A percentile compares a stretch with the other conserved stretches of the same genome.
These are phyloP conservation scores for Fusarium falciforme DNA, from an alignment of 2,329 filamentous ascomycete species.

Conservation along the genomic window DNA sequence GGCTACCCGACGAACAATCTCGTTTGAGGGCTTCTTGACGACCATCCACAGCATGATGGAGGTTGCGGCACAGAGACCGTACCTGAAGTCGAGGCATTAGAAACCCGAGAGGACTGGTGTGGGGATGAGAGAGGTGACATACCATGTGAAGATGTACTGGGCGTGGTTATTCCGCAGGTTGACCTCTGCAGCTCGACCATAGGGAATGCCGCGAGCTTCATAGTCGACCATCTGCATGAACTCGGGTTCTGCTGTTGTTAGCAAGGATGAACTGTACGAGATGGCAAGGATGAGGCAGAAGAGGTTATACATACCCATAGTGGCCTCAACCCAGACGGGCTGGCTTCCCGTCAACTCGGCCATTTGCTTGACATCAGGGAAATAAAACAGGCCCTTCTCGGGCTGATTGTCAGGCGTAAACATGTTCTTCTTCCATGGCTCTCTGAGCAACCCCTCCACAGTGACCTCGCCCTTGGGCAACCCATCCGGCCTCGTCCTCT, in stretches of 20 bases:
- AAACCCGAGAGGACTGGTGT: background rate
- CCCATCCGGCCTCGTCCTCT: conserved; percentile 72
- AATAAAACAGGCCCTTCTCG: conserved; percentile 88
- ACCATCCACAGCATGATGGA: conserved; percentile 98
- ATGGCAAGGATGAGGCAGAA: background rate
- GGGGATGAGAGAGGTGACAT: conserved; percentile 50
- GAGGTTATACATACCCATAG: conserved; percentile 75
- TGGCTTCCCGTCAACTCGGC: conserved; percentile 84
- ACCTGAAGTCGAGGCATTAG: conserved; percentile 66
- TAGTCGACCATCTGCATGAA: conserved; percentile 81
- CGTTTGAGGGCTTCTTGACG: conserved; percentile 83
- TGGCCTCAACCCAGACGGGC: conserved; percentile 94
- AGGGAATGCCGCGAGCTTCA: conserved; percentile 84
- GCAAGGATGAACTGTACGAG: conserved; percentile 5
- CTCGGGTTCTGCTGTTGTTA: conserved; percentile 73
- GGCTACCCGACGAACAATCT: conserved; percentile 75
- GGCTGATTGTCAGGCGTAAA: conserved; percentile 94
- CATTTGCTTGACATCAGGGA: conserved; percentile 95
- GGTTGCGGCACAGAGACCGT: conserved; percentile 84
- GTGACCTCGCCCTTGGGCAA: conserved; percentile 78
- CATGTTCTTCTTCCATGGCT: conserved; percentile 97
- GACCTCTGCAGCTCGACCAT: conserved; percentile 88
- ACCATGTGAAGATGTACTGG: conserved; percentile 99
- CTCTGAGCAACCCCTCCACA: conserved; percentile 85
- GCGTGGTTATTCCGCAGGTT: conserved; percentile 96